Conservation (phyloP, 2,329 filamentous ascomycete species). For the Diaporthe caulivora region DNA sequence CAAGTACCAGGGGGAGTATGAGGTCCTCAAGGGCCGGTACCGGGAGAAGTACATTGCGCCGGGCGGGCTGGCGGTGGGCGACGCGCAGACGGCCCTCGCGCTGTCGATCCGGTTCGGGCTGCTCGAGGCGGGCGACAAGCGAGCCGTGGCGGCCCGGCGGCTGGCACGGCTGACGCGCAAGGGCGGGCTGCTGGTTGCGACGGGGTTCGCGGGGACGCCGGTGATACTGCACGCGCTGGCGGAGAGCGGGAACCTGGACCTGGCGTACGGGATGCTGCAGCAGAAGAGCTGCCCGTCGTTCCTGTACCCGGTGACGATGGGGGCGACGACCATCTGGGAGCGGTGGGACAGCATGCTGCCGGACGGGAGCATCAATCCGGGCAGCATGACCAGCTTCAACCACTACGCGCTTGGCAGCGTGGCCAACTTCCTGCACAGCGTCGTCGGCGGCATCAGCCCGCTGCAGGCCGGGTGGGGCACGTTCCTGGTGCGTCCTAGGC, state of each 20-base stretch:
- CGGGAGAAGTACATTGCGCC: slow-evolving; percentile 45
- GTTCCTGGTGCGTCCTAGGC: slow-evolving; percentile 46
- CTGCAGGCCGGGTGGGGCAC: slow-evolving; percentile 48
- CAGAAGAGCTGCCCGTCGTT: slow-evolving; percentile 55
- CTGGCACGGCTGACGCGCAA: slow-evolving; percentile 38
- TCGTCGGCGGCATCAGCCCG: slow-evolving; percentile 48
- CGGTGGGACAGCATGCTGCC: slow-evolving; percentile 56
- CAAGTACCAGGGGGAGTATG: slow-evolving; percentile 42
- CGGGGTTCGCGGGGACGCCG: slow-evolving; percentile 40
- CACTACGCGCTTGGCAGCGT: slow-evolving; percentile 57
- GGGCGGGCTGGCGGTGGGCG: slow-evolving; percentile 41
- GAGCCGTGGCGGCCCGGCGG: slow-evolving; percentile 33
- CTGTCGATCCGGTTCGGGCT: slow-evolving; percentile 46
- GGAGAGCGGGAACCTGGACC: slow-evolving; percentile 46
- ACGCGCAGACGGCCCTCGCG: slow-evolving; percentile 47
- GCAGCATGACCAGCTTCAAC: slow-evolving; percentile 56
- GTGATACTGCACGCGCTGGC: slow-evolving; percentile 38
- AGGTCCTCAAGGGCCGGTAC: slow-evolving; percentile 43
- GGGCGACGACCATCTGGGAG: slow-evolving; percentile 56
- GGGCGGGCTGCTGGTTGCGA: slow-evolving; percentile 30
- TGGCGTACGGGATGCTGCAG: slow-evolving; percentile 62
- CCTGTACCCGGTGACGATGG: slow-evolving; percentile 54
- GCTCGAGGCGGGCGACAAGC: slow-evolving; percentile 24
- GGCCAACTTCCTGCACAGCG: slow-evolving; percentile 52
- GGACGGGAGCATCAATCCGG: slow-evolving; percentile 52